Base-by-base conservation (phyloP, 1,139 yeast genomes). In the Suhomyces guaymorum region DNA sequence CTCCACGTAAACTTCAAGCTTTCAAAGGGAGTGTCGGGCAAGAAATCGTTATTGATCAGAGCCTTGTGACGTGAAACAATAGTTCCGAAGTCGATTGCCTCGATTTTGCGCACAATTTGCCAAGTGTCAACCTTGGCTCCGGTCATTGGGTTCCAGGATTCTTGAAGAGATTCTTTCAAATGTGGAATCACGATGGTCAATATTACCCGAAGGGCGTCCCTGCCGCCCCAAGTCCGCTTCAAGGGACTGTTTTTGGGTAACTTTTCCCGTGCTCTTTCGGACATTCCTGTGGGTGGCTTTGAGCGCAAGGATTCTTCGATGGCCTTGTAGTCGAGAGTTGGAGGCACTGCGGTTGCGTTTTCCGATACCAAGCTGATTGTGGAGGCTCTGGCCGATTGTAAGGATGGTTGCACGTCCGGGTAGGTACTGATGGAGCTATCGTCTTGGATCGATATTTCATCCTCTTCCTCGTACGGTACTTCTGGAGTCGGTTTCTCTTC, bases 1-100 rank as follows among this genome's bases (percentile, higher is more conserved):
- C 76, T 73, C 92, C 95, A 84, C 9, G 60, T 56, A 44, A 85
- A 80, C 35, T 56, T 63, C 42, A 82, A 62, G 3, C 73, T 72
- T 35, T 75, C 76, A 35, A 78, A 66, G 2, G 64, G 63, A 0
- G 66, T 54, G 2, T 50, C 48, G 0, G 73, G 72, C 17, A 62
- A 47, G 32, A 62, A 59, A 36, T 69, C 72, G 38, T 49, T 54
- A 36, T 51, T 59, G 17, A 70, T 57, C 25, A 52, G 57, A 9
- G 46, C 34, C 28, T 46, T 52, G 34, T 58, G 47, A 10, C 43
- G 46, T 8, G 38, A 34, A 5, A 61, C 24, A 9, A 63, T 43
- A 3, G 28, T 39, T 1, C 43, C 50, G 32, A 64, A 60, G 20
- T 68, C 62, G 5, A 57, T 48, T 4, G 48, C 47, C 38, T 69